phyloP scores from a whole-genome alignment of 805 yeast species.

The Hanseniaspora jakobsenii region DNA sequence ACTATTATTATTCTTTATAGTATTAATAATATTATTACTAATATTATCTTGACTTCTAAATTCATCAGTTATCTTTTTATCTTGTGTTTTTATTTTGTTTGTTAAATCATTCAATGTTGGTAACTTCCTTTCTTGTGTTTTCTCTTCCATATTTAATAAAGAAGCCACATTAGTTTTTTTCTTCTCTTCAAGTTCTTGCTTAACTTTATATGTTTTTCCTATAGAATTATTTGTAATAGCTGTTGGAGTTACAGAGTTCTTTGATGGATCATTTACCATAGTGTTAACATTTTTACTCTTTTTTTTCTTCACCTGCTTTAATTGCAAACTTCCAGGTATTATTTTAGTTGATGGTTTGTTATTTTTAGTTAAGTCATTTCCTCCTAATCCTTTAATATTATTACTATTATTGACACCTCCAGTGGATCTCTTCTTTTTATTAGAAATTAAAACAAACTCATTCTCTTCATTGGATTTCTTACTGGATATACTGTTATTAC shows the following conservation, averaged over 20 bases:
- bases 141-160: too few relatives aligned
- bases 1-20: neutral
- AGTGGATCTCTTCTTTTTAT: neutral
- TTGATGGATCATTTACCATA: neutral
- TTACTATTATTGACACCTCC: neutral
- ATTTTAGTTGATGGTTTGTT: neutral
- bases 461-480: neutral
- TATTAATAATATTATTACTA: too few relatives aligned
- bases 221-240: neutral
- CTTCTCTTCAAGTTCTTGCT: too few relatives aligned
- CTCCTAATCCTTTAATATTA: too few relatives aligned
- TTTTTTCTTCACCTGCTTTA: neutral
- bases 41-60: too few relatives aligned
- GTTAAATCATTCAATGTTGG: too few relatives aligned
- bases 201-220: neutral
- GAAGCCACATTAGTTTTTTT: too few relatives aligned
- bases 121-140: too few relatives aligned
- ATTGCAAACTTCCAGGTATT: constrained; percentile 3
- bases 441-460: constrained; percentile 1
- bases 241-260: neutral
- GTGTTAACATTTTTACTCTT: neutral
- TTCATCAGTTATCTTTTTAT: too few relatives aligned
- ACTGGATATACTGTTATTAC: neutral
- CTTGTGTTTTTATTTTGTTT: neutral
- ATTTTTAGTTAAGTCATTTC: neutral